Base-by-base conservation (phyloP, 805 yeast species). In the Nakazawaea wickerhamii region DNA sequence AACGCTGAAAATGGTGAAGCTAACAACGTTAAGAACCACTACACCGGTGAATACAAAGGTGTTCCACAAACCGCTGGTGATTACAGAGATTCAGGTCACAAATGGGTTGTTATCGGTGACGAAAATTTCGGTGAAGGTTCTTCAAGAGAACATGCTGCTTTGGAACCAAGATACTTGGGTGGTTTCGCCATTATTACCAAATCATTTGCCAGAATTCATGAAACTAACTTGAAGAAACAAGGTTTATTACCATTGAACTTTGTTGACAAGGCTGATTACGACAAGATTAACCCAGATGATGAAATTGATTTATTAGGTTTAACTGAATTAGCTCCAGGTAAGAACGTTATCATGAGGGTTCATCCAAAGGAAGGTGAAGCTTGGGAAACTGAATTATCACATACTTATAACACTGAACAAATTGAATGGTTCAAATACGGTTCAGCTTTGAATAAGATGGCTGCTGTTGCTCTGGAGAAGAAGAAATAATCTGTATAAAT, bases 101-200 rank as follows among this genome's bases (percentile, higher is more conserved):
- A 75, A 61, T 91, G 98, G 98, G 96, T 90, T 71, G 98, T 91
- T 54, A 78, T 91, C 63, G 99, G 97, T 71, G 98, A 88, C 63
- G 97, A 91, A 73, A 91, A 91, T 77, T 87, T 90, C 61, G 99
- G 99, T 78, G 99, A 91, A 77, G 99, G 99, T 75, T 90, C 97
- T 50, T 91, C 98, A 58, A 88, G 99, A 79, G 99, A 91, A 75
- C 99, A 91, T 68, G 99, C 98, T 64, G 99, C 99, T 58, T 80
- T 91, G 67, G 96, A 90, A 79, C 99, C 99, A 76, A 86, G 99
- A 77, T 93, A 72, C 90, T 79, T 91, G 65, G 97, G 97, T 78
- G 98, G 95, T 60, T 88, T 86, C 64, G 97, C 97, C 58, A 91
- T 91, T 71, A 86, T 91, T 63, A 88, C 96, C 68, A 91, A 88